phyloP scores from a whole-genome alignment of 805 yeast genomes.

The Cyberlindnera mycetangii region DNA sequence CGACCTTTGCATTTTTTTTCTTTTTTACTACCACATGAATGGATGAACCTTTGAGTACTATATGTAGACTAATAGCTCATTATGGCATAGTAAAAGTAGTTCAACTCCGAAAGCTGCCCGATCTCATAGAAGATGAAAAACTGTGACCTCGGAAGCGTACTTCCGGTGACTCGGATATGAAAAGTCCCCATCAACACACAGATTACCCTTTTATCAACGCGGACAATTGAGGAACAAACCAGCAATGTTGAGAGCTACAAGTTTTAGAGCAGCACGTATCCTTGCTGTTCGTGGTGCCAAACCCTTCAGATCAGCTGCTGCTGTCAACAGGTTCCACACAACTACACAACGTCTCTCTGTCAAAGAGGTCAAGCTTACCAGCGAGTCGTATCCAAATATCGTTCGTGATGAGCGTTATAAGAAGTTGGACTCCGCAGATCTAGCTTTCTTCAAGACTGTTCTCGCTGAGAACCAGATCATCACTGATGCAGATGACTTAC shows the following conservation, averaged over 20 bases:
- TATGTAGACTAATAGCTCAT: too few species aligned
- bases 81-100: too few species aligned
- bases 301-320: neutral
- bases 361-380: constrained; percentile 47
- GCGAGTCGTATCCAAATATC: constrained; percentile 64
- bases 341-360: constrained; percentile 13
- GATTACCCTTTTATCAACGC: too few species aligned
- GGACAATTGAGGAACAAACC: too few species aligned
- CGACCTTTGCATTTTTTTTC: too few species aligned
- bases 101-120: too few species aligned
- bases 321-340: constrained; percentile 6
- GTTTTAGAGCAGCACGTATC: constrained; percentile 5
- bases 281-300: constrained; percentile 4
- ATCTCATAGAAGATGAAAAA: too few species aligned
- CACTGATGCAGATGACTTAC: constrained; percentile 61
- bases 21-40: too few species aligned
- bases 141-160: neutral
- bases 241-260: constrained; percentile 12
- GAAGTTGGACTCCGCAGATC: constrained; percentile 50
- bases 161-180: constrained; percentile 1
- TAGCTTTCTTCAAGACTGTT: constrained; percentile 57
- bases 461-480: constrained; percentile 48
- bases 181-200: neutral
- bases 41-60: too few species aligned
- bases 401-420: constrained; percentile 50